These are phyloP conservation scores for Spathaspora girioi DNA, from an alignment of 805 yeast genomes.

Conservation along the genomic window DNA sequence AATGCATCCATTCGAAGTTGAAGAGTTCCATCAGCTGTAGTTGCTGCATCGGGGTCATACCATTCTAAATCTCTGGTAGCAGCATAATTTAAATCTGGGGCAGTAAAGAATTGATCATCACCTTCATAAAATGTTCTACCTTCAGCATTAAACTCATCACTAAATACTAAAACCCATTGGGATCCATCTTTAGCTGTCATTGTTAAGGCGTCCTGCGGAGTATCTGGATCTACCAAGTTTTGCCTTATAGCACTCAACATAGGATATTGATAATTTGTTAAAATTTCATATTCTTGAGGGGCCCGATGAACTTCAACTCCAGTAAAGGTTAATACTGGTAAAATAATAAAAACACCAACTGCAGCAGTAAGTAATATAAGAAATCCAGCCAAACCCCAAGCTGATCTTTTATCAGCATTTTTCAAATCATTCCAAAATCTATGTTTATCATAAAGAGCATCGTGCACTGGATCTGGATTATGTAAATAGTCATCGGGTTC, in stretches of 20 bases:
- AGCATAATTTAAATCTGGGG: conserved; percentile 38
- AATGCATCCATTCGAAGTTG: conserved; percentile 33
- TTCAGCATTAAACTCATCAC: conserved; percentile 42
- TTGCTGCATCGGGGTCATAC: conserved; percentile 41
- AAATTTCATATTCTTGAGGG: conserved; percentile 37
- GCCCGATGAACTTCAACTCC: conserved; percentile 45
- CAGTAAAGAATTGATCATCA: conserved; percentile 42
- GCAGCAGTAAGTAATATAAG: conserved; percentile 57
- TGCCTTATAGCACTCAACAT: conserved; percentile 33
- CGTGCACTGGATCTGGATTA: conserved; percentile 93
- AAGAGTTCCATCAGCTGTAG: conserved; percentile 36
- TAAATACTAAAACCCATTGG: conserved; percentile 34
- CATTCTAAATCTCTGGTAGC: conserved; percentile 43
- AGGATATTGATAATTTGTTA: conserved; percentile 44
- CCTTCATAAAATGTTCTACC: conserved; percentile 43
- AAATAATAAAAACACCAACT: conserved; percentile 61
- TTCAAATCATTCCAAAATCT: conserved; percentile 63
- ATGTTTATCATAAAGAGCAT: conserved; percentile 77
- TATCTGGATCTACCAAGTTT: conserved; percentile 37
- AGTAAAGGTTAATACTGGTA: conserved; percentile 83
- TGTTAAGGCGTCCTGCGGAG: conserved; percentile 28
- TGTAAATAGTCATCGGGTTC: conserved; percentile 94
- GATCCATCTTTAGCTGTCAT: conserved; percentile 24
- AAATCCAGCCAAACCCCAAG: conserved; percentile 59
- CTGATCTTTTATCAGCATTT: conserved; percentile 59